Evolutionary conservation across 106 monocot genomes (phyloP).

Genomic region (Platanthera zijinensis): DNA sequence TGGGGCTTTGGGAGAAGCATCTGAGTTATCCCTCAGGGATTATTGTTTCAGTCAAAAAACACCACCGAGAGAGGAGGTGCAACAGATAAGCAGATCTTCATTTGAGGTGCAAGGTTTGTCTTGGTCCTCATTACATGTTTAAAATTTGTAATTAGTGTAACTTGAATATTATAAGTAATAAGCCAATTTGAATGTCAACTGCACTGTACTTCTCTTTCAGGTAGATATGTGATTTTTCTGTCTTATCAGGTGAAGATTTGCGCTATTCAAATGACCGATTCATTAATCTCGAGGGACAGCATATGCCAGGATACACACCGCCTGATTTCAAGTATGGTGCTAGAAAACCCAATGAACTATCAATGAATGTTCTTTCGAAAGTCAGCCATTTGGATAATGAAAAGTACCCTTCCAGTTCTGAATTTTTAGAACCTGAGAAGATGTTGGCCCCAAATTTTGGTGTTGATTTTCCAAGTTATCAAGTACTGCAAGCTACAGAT

Average conservation of each 20-base stretch:
- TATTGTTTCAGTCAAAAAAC: conserved; percentile 12
- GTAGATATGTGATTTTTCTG: not conserved
- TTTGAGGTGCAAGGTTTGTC: conserved; percentile 46
- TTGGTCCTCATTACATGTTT: not conserved
- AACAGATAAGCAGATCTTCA: conserved; percentile 17
- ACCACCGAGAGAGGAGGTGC: conserved; percentile 9
- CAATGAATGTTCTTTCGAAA: conserved; percentile 15
- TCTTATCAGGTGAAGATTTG: conserved; percentile 21
- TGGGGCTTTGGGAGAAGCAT: conserved; percentile 11
- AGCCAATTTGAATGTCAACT: not conserved
- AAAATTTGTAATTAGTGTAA: not conserved
- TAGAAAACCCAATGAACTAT: conserved; percentile 11
- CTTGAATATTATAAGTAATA: conserved; percentile 3
- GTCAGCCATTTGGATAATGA: conserved; percentile 19
- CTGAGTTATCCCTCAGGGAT: conserved; percentile 12
- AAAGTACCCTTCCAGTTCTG: conserved; percentile 44
- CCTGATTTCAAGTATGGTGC: conserved; percentile 1
- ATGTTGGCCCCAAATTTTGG: conserved; percentile 47
- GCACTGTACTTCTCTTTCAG: not conserved
- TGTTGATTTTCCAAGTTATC: conserved; percentile 30
- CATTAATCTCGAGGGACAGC: conserved; percentile 2
- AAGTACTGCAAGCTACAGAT: conserved; percentile 51
- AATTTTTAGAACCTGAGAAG: conserved; percentile 79
- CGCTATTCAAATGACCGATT: conserved; percentile 7
- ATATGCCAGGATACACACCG: conserved; percentile 17